Conservation (phyloP, 192 early-diverging fungal species). For the Backusella circina region DNA sequence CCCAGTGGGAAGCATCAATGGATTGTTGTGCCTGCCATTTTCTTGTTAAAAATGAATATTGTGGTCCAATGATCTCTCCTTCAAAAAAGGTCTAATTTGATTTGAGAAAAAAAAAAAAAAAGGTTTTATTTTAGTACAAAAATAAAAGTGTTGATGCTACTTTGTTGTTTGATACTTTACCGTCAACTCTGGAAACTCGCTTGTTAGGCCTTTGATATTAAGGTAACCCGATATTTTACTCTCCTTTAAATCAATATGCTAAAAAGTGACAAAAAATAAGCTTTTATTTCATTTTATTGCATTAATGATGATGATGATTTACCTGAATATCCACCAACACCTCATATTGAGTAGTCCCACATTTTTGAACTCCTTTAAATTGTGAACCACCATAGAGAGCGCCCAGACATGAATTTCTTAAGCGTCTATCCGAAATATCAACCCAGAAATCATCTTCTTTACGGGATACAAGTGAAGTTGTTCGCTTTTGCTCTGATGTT, state of each 20-base stretch:
- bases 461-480: slow-evolving; percentile 12
- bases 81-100: slow-evolving; percentile 70
- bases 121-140: not conserved
- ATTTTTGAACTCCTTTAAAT: slow-evolving; percentile 67
- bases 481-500: slow-evolving; percentile 6
- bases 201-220: slow-evolving; percentile 77
- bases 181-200: slow-evolving; percentile 74
- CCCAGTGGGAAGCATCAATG: slow-evolving; percentile 77
- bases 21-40: slow-evolving; percentile 82
- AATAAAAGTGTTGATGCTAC: not conserved
- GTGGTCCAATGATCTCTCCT: slow-evolving; percentile 81
- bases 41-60: slow-evolving; percentile 72
- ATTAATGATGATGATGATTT: slow-evolving; percentile 2
- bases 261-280: not conserved
- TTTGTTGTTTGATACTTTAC: slow-evolving; percentile 1
- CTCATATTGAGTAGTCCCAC: slow-evolving; percentile 57
- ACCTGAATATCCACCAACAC: slow-evolving; percentile 76
- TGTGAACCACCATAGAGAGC: slow-evolving; percentile 58
- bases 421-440: slow-evolving; percentile 22
- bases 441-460: slow-evolving; percentile 24
- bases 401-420: slow-evolving; percentile 18
- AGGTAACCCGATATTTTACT: slow-evolving; percentile 80
- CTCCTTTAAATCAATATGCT: slow-evolving; percentile 63
- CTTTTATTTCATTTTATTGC: not conserved
- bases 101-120: not conserved